phyloP scores from a whole-genome alignment of 108 stramenopile genomes.

The Schizochytrium sp. region DNA sequence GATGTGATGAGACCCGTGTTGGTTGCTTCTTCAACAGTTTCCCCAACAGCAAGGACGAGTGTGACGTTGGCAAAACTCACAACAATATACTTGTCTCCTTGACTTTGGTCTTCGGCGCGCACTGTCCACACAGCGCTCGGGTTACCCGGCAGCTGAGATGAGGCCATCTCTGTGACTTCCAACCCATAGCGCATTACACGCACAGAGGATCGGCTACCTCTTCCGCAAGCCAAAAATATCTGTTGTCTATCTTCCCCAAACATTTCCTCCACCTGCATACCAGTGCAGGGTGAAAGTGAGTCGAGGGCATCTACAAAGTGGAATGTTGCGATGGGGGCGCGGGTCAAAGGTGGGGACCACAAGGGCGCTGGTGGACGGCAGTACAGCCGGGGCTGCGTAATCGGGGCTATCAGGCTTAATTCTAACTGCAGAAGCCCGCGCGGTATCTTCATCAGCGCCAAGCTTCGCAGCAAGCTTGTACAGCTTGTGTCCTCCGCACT shows the following conservation, averaged over 20 bases:
- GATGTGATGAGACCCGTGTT: constrained; percentile 85
- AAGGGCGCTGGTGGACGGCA: too few species aligned
- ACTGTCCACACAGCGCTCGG: constrained; percentile 94
- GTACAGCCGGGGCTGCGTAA: not conserved
- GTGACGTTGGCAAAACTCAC: constrained; percentile 97
- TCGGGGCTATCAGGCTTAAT: not conserved
- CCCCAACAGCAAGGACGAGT: constrained; percentile 92
- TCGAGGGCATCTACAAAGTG: constrained; percentile 82
- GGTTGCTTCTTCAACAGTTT: constrained; percentile 92
- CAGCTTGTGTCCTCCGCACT: constrained; percentile 94
- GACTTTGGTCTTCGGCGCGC: constrained; percentile 71
- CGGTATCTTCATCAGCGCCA: constrained; percentile 80
- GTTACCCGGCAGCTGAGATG: constrained; percentile 90
- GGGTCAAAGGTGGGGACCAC: not conserved
- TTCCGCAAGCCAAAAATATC: constrained; percentile 89
- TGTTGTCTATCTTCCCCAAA: constrained; percentile 92
- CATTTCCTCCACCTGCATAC: constrained; percentile 89
- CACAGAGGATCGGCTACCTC: constrained; percentile 85
- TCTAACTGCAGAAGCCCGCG: not conserved
- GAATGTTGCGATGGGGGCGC: constrained; percentile 79
- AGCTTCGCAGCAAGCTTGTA: constrained; percentile 93
- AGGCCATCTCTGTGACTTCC: constrained; percentile 91
- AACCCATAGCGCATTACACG: constrained; percentile 90
- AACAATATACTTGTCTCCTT: constrained; percentile 86
- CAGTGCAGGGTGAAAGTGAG: constrained; percentile 86